These are phyloP conservation scores for Chalaropsis ovoidea DNA, from an alignment of 2,329 filamentous ascomycete genomes.

Conservation along the genomic window DNA sequence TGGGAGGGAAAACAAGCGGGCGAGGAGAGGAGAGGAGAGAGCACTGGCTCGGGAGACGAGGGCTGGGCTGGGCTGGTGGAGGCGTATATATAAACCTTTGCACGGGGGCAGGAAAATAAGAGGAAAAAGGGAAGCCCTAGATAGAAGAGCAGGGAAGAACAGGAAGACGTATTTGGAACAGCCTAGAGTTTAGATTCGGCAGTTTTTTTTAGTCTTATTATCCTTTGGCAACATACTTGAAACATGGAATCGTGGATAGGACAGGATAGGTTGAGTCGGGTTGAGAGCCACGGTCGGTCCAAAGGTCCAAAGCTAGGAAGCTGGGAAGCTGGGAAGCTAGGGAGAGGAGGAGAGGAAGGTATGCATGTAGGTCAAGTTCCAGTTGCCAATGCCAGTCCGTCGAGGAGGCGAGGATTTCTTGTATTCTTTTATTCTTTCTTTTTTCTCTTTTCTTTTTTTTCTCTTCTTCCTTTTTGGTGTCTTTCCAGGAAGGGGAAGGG, in stretches of 20 bases:
- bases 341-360: slow-evolving; percentile 14
- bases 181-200: background rate
- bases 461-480: background rate
- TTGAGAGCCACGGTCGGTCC: background rate
- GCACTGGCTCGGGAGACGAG: background rate
- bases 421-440: background rate
- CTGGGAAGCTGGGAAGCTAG: no score
- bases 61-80: background rate
- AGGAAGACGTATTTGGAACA: slow-evolving; percentile 11
- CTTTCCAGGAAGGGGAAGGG: background rate
- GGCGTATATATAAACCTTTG: slow-evolving; percentile 1
- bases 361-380: slow-evolving; percentile 14
- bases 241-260: slow-evolving; percentile 7
- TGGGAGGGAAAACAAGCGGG: background rate
- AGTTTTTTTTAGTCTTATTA: slow-evolving; percentile 9
- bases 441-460: background rate
- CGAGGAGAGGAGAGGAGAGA: background rate
- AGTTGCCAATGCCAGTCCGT: slow-evolving; percentile 5
- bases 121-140: background rate
- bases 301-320: background rate
- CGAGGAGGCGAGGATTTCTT: background rate
- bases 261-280: slow-evolving; percentile 7
- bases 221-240: slow-evolving; percentile 5
- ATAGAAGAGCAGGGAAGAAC: slow-evolving; percentile 8
- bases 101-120: background rate